A percentile compares a stretch with the other conserved stretches of the same genome.
Evolutionary conservation across 2,329 filamentous ascomycete genomes (phyloP).

Genomic region (Verruconis gallopava): DNA sequence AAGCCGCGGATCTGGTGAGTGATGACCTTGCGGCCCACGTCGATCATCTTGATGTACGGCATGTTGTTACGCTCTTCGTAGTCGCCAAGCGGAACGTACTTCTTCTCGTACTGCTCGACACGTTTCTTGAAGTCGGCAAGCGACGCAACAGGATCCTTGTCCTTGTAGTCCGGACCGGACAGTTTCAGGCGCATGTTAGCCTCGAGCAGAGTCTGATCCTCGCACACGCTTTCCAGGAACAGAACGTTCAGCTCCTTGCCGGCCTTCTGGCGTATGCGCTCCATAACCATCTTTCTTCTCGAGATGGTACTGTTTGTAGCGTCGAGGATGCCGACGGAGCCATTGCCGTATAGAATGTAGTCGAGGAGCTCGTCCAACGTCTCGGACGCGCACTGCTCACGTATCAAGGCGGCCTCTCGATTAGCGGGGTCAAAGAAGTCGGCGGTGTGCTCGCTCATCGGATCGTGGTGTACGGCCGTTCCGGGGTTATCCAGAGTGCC

Average conservation of each 20-base stretch:
- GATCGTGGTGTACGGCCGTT: slow-evolving; percentile 1
- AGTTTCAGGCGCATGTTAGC: slow-evolving; percentile 96
- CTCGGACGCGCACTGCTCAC: slow-evolving; percentile 84
- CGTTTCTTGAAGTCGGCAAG: slow-evolving; percentile 86
- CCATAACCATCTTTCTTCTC: slow-evolving; percentile 69
- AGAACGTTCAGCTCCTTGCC: slow-evolving; percentile 78
- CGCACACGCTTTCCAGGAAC: slow-evolving; percentile 89
- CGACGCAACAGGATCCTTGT: slow-evolving; percentile 77
- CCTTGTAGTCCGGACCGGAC: slow-evolving; percentile 88
- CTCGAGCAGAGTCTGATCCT: slow-evolving; percentile 72
- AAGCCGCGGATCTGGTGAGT: slow-evolving; percentile 87
- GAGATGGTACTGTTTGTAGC: slow-evolving; percentile 93
- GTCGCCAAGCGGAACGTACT: slow-evolving; percentile 78
- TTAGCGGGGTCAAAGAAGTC: slow-evolving; percentile 91
- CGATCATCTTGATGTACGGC: slow-evolving; percentile 96
- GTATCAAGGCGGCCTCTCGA: slow-evolving; percentile 62
- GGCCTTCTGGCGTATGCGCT: slow-evolving; percentile 69
- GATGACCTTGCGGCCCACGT: slow-evolving; percentile 88
- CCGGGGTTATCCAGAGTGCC: slow-evolving; percentile 13
- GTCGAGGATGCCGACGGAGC: slow-evolving; percentile 88
- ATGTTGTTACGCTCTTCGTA: slow-evolving; percentile 84
- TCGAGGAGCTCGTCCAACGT: slow-evolving; percentile 86
- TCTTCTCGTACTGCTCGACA: slow-evolving; percentile 85
- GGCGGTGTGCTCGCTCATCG: slow-evolving; percentile 68
- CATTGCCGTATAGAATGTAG: slow-evolving; percentile 70